phyloP scores from a whole-genome alignment of 495 filamentous ascomycete species.

The Xylaria palmicola region DNA sequence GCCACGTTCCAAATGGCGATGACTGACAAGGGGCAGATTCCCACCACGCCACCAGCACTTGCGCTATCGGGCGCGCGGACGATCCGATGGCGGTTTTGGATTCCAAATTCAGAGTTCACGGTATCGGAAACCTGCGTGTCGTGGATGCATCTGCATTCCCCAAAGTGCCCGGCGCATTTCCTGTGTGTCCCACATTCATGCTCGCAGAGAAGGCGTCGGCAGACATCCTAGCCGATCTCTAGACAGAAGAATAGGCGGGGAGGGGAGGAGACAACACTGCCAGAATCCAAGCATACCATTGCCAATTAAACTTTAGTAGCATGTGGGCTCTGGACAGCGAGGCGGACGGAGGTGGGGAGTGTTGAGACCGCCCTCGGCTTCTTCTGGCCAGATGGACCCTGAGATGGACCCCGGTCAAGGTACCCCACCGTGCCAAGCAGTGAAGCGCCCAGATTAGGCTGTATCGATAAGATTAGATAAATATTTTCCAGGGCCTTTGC shows the following conservation, averaged over 20 bases:
- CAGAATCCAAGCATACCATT: background rate
- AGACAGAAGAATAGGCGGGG: constrained; percentile 2
- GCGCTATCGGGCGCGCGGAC: constrained; percentile 48
- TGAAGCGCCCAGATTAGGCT: background rate
- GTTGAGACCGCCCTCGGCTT: too few relatives aligned
- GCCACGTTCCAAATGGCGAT: background rate
- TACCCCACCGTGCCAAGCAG: too few relatives aligned
- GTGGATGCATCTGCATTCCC: constrained; percentile 58
- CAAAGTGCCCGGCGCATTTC: constrained; percentile 57
- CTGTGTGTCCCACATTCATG: constrained; percentile 61
- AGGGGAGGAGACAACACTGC: background rate
- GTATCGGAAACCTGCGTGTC: constrained; percentile 48
- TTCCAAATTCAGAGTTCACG: constrained; percentile 50
- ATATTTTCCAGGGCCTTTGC: constrained; percentile 19
- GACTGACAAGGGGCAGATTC: constrained; percentile 23
- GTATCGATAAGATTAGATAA: constrained; percentile 26
- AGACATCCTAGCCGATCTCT: constrained; percentile 57
- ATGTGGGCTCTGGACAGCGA: too few relatives aligned
- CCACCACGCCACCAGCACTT: constrained; percentile 51
- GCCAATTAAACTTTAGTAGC: background rate
- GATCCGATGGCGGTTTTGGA: constrained; percentile 53
- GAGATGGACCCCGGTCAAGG: too few relatives aligned
- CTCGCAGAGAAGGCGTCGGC: constrained; percentile 63
- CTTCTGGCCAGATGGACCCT: too few relatives aligned
- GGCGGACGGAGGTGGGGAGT: too few relatives aligned